Evolutionary conservation across 2,329 filamentous ascomycete genomes (phyloP), one percentile per base, ranked within the genome.

Genomic region (Penicillium crustosum): DNA sequence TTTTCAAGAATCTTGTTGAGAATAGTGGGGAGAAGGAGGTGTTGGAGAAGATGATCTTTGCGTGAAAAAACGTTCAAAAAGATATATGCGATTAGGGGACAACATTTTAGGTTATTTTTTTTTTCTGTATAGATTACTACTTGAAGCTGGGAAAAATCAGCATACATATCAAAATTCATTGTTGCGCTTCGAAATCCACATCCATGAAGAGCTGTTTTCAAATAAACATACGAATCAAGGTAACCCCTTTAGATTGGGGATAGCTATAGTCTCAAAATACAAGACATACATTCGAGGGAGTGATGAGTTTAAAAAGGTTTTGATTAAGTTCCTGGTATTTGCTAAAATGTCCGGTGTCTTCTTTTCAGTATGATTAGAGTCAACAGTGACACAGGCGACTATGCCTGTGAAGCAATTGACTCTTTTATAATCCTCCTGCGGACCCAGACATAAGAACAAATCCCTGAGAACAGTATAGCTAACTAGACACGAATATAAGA

Each of bases 21-120:
- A 66, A 63, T 39, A 67, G 65, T 50, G 65, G 65, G 10, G 66
- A 68, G 57, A 68, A 66, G 49, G 60, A 55, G 5, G 57, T 65
- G 39, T 39, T 68, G 50, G 62, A 67, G 17, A 62, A 61, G 23
- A 68, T 68, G 59, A 68, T 68, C 27, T 63, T 67, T 17, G 64
- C 52, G 6, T 59, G 50, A 54, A 39, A 42, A 43, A 4, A 4
- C 10, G n/a, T 12, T n/a, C 1, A 25, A 7, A 23, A 10, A 9
- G 13, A 42, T 6, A n/a, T n/a, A n/a, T 7, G 15, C 6, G 6
- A n/a, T 13, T 17, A 42, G 27, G 23, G 19, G 19, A 23, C 10
- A 25, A 17, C n/a, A 21, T 21, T 31, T 31, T 21, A 2, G 2
- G 10, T 25, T 45, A 19, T 12, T 39, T 29, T 29, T 4, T 31